phyloP scores from a whole-genome alignment of 768 basidiomycete genomes.

The Suillus brevipes region DNA sequence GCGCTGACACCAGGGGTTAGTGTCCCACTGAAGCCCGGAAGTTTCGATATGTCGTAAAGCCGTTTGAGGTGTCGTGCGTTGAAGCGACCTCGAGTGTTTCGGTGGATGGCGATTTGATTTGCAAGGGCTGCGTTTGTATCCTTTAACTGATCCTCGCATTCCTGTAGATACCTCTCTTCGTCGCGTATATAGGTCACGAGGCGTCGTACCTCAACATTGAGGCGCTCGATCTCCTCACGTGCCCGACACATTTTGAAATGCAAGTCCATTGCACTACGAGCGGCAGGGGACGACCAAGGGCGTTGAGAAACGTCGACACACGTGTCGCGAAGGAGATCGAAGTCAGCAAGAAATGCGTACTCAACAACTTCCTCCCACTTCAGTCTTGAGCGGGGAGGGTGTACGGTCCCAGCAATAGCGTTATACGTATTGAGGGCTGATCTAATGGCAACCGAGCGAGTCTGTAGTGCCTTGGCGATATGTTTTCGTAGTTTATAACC shows the following conservation, averaged over 20 bases:
- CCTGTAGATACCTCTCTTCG: constrained; percentile 9
- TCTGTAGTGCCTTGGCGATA: too few species aligned
- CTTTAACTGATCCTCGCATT: constrained; percentile 8
- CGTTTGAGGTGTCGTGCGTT: constrained; percentile 11
- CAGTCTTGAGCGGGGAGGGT: too few species aligned
- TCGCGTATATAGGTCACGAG: constrained; percentile 23
- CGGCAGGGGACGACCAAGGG: constrained; percentile 19
- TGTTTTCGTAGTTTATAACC: too few species aligned
- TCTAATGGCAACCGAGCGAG: too few species aligned
- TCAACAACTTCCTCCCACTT: too few species aligned
- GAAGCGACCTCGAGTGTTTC: constrained; percentile 12
- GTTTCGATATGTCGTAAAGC: constrained; percentile 12
- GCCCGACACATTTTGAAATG: constrained; percentile 24
- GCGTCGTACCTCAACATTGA: constrained; percentile 24
- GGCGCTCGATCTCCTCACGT: constrained; percentile 21
- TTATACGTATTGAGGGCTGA: too few species aligned
- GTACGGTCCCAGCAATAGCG: too few species aligned
- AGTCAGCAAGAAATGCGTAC: too few species aligned
- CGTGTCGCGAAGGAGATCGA: constrained; percentile 19
- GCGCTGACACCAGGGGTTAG: constrained; percentile 5
- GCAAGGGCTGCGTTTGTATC: constrained; percentile 10
- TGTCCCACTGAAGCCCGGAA: constrained; percentile 14
- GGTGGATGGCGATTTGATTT: constrained; percentile 13
- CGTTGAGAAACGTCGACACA: constrained; percentile 17
- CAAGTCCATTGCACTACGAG: constrained; percentile 17